Conservation (phyloP, 352 stramenopile genomes). For the Pythium monospermum region DNA sequence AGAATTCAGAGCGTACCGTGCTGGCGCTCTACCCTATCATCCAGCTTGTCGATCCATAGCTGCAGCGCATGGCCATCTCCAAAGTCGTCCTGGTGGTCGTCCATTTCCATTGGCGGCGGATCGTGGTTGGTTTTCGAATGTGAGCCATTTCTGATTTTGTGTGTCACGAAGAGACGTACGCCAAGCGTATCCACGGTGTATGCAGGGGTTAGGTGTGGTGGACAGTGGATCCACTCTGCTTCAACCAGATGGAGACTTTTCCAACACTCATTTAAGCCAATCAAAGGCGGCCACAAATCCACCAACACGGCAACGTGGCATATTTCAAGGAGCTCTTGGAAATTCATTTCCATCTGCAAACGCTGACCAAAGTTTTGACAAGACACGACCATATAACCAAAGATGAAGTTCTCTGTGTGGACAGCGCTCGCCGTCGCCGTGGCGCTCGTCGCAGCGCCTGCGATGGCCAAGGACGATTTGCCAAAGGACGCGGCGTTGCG, state of each 20-base stretch:
- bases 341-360: slow-evolving; percentile 8
- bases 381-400: slow-evolving; percentile 6
- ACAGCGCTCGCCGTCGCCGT: slow-evolving; percentile 32
- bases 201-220: slow-evolving; percentile 1
- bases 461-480: slow-evolving; percentile 68
- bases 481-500: slow-evolving; percentile 59
- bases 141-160: too few species aligned
- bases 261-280: slow-evolving; percentile 40
- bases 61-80: slow-evolving; percentile 13
- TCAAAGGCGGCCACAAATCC: slow-evolving; percentile 30
- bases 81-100: neutral
- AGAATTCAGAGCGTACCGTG: slow-evolving; percentile 4
- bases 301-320: slow-evolving; percentile 14
- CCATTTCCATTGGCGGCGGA: slow-evolving; percentile 2
- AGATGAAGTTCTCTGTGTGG: slow-evolving; percentile 50
- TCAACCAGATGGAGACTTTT: too few species aligned
- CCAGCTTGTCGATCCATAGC: slow-evolving; percentile 40
- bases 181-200: too few species aligned
- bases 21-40: slow-evolving; percentile 23
- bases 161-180: too few species aligned
- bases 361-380: slow-evolving; percentile 1
- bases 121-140: too few species aligned
- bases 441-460: slow-evolving; percentile 20
- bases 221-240: slow-evolving; percentile 16
- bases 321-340: neutral